Evolutionary conservation across 768 basidiomycete genomes (phyloP).

Genomic region (Vararia minispora): DNA sequence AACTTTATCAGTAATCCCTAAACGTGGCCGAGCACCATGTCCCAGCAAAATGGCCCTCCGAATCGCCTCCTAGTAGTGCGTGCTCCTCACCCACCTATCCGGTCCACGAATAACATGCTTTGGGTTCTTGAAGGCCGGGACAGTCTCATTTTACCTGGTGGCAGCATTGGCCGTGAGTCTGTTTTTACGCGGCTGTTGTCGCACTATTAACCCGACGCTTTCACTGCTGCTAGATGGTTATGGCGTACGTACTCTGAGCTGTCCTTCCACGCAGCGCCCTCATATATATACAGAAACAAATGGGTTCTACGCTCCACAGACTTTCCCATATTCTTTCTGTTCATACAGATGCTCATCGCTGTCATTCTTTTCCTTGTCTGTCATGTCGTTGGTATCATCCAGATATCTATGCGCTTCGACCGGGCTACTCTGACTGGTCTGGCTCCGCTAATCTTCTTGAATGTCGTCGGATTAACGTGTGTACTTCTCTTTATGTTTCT

Average conservation of each 20-base stretch:
- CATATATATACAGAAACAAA: slow-evolving; percentile 54
- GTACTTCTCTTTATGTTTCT: slow-evolving; percentile 6
- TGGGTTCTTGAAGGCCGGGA: slow-evolving; percentile 61
- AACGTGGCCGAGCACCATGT: slow-evolving; percentile 4
- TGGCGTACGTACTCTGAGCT: slow-evolving; percentile 46
- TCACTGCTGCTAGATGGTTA: slow-evolving; percentile 59
- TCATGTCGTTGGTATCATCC: slow-evolving; percentile 51
- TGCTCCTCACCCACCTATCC: background rate
- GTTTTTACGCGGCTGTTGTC: background rate
- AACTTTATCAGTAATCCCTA: too few relatives aligned
- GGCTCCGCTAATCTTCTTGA: slow-evolving; percentile 62
- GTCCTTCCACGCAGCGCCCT: slow-evolving; percentile 5
- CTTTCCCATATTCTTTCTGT: slow-evolving; percentile 80
- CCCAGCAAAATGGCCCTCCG: background rate
- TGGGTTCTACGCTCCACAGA: slow-evolving; percentile 74
- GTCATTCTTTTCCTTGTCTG: slow-evolving; percentile 61
- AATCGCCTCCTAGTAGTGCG: slow-evolving; percentile 5
- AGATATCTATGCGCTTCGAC: slow-evolving; percentile 57
- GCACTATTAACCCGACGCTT: background rate
- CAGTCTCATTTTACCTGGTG: slow-evolving; percentile 81
- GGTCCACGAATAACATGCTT: background rate
- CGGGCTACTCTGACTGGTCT: slow-evolving; percentile 59
- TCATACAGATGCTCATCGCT: slow-evolving; percentile 71
- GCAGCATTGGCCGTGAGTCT: slow-evolving; percentile 73
- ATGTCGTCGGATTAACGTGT: slow-evolving; percentile 76